Conservation (phyloP, 345 rosid species). For the Arabis alpina region DNA sequence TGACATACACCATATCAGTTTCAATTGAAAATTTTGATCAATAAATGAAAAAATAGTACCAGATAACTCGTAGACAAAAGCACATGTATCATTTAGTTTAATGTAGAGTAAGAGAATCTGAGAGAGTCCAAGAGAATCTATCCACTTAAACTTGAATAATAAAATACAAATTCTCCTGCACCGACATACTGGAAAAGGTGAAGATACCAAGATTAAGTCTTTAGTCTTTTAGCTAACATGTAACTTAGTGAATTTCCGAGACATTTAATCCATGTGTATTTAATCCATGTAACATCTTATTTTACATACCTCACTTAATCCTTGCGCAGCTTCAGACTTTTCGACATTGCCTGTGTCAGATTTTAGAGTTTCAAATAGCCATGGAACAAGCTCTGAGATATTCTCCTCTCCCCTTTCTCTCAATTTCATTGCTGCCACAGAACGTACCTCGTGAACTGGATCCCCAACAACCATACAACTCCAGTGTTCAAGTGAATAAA, state of each 20-base stretch:
- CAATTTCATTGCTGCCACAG: slow-evolving; percentile 91
- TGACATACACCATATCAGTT: no score
- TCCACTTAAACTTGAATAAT: neutral
- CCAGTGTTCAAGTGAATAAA: slow-evolving; percentile 29
- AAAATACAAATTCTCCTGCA: slow-evolving; percentile 1
- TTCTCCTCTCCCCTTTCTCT: slow-evolving; percentile 99
- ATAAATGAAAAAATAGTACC: neutral
- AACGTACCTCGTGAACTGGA: slow-evolving; percentile 93
- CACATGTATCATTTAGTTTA: neutral
- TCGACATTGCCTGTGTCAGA: slow-evolving; percentile 59
- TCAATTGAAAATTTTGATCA: no score
- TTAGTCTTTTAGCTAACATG: neutral
- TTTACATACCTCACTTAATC: slow-evolving; percentile 86
- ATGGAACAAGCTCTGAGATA: slow-evolving; percentile 96
- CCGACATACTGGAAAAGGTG: slow-evolving; percentile 3
- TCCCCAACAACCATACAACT: slow-evolving; percentile 85
- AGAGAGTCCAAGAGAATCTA: neutral
- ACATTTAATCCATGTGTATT: slow-evolving; percentile 13
- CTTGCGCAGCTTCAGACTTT: slow-evolving; percentile 99
- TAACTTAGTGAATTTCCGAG: neutral
- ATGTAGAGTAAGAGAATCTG: neutral
- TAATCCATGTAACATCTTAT: slow-evolving; percentile 18
- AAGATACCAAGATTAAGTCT: slow-evolving; percentile 4
- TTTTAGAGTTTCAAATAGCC: slow-evolving; percentile 95
- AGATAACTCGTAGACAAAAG: neutral